A percentile compares a stretch with the other conserved stretches of the same genome.
phyloP scores from a whole-genome alignment of 2,329 filamentous ascomycete genomes.

The Fusarium nanum region DNA sequence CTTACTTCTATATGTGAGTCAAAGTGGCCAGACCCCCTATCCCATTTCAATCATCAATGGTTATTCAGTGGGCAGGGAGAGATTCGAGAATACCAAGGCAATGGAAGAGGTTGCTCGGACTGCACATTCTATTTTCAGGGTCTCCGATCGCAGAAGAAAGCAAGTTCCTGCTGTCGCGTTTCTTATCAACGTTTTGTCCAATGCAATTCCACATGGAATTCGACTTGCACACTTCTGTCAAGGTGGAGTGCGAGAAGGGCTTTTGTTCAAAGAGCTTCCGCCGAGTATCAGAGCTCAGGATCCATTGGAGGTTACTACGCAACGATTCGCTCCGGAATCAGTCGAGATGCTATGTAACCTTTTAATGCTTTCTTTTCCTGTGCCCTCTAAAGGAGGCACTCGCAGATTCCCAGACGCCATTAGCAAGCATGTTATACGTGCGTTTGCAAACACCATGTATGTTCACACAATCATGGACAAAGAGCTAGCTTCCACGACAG shows the following conservation, averaged over 20 bases:
- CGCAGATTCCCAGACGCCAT: constrained; percentile 20
- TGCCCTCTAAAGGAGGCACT: constrained; percentile 6
- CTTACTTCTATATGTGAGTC: constrained; percentile 26
- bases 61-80: constrained; percentile 15
- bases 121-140: constrained; percentile 25
- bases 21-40: constrained; percentile 3
- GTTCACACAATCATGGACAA: constrained; percentile 29
- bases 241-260: constrained; percentile 24
- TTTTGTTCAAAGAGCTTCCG: constrained; percentile 21
- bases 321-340: constrained; percentile 21
- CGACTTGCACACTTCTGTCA: constrained; percentile 27
- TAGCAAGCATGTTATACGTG: constrained; percentile 11
- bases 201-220: constrained; percentile 25
- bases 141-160: constrained; percentile 23
- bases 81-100: constrained; percentile 27
- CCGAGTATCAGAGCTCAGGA: constrained; percentile 23
- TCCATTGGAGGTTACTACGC: constrained; percentile 21
- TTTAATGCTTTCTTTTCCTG: constrained; percentile 12
- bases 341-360: constrained; percentile 8
- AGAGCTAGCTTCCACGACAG: constrained; percentile 24
- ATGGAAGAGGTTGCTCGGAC: constrained; percentile 30
- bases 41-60: constrained; percentile 31
- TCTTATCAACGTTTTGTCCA: constrained; percentile 17
- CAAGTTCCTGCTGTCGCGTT: constrained; percentile 28
- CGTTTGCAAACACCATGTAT: constrained; percentile 22